A percentile compares a stretch with the other conserved stretches of the same genome.
Evolutionary conservation across 306 rosid species (phyloP).

Genomic region (Quercus wislizeni): DNA sequence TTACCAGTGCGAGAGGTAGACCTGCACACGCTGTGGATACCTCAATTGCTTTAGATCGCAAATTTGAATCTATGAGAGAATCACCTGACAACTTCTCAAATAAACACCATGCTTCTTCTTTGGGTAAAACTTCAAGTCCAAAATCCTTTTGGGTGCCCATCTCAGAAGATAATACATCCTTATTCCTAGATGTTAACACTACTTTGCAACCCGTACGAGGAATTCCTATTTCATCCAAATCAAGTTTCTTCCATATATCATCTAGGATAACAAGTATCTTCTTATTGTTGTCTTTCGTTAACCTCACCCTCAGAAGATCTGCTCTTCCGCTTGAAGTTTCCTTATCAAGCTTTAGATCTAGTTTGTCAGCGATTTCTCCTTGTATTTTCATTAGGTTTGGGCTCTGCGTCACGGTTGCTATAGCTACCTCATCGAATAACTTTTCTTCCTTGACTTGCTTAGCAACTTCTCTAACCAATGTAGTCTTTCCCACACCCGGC

Average conservation of each 20-base stretch:
- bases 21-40: background rate
- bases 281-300: background rate
- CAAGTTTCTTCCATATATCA: background rate
- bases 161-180: background rate
- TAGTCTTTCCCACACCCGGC: no score
- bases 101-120: background rate
- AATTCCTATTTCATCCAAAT: slow-evolving; percentile 10
- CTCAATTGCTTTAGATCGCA: background rate
- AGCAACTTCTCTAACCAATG: no score
- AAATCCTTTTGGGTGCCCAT: background rate
- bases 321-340: background rate
- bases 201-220: background rate
- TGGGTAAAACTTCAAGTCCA: background rate
- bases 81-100: background rate
- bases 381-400: background rate
- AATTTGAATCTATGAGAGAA: background rate
- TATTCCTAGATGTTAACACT: background rate
- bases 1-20: slow-evolving; percentile 6
- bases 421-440: background rate
- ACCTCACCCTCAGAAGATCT: background rate
- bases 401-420: background rate
- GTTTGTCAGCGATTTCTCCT: background rate
- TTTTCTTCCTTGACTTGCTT: background rate
- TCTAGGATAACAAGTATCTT: slow-evolving; percentile 1
- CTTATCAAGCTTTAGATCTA: background rate